phyloP scores from a whole-genome alignment of 2,329 filamentous ascomycete genomes.

The Grosmannia clavigera region DNA sequence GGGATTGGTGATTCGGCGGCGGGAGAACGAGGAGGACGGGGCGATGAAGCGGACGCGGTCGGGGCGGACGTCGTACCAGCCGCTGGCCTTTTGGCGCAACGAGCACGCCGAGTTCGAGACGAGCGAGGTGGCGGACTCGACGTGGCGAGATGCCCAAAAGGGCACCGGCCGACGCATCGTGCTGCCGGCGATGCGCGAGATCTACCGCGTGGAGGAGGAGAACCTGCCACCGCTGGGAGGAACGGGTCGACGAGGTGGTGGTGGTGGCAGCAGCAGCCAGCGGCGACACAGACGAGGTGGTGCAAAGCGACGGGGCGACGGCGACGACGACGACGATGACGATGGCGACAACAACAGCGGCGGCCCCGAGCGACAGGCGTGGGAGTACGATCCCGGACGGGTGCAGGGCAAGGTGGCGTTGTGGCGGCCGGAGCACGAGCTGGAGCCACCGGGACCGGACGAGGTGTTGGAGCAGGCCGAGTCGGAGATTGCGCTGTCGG shows the following conservation, averaged over 20 bases:
- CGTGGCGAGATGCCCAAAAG: conserved; percentile 19
- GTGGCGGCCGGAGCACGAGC: conserved; percentile 49
- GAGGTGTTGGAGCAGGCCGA: conserved; percentile 41
- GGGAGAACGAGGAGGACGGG: conserved; percentile 29
- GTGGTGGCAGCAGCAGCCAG: conserved; percentile 14
- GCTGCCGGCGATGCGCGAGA: conserved; percentile 60
- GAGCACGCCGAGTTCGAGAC: conserved; percentile 63
- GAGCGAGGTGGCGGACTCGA: conserved; percentile 38
- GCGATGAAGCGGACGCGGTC: conserved; percentile 52
- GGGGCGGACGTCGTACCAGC: conserved; percentile 65
- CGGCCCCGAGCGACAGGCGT: conserved; percentile 49
- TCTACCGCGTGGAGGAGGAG: conserved; percentile 61
- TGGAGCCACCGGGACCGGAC: conserved; percentile 38
- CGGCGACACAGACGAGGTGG: not conserved
- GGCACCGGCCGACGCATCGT: conserved; percentile 33
- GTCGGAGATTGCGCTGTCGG: conserved; percentile 44
- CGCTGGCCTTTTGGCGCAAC: conserved; percentile 76
- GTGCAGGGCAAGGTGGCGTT: conserved; percentile 50
- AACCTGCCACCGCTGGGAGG: conserved; percentile 24
- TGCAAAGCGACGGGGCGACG: not conserved
- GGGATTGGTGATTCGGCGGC: conserved; percentile 40
- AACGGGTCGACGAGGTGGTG: conserved; percentile 5
- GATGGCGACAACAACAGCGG: conserved; percentile 23
- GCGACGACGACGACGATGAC: conserved; percentile 12
- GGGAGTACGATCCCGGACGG: conserved; percentile 56